Evolutionary conservation across 176 grass and related monocot species (phyloP).

Genomic region (Chrysopogon serrulatus): DNA sequence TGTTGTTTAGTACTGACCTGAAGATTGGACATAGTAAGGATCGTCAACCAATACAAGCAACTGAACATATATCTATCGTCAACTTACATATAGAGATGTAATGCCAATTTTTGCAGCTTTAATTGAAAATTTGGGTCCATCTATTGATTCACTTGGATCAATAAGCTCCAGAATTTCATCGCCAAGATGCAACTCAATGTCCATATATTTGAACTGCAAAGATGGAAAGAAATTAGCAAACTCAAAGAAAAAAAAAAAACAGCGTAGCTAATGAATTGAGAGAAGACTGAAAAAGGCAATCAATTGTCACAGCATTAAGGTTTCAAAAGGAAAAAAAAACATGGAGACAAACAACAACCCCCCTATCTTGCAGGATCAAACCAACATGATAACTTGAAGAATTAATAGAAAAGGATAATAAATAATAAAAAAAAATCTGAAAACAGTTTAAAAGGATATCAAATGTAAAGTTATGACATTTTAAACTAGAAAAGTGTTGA

Average conservation of each 20-base stretch:
- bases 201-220: constrained; percentile 94
- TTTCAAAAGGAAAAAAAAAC: neutral
- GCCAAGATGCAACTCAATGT: constrained; percentile 70
- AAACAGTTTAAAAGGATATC: neutral
- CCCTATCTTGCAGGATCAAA: neutral
- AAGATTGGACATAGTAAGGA: constrained; percentile 32
- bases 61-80: constrained; percentile 6
- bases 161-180: constrained; percentile 68
- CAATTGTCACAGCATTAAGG: constrained; percentile 1
- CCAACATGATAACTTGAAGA: neutral
- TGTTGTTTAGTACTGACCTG: constrained; percentile 79
- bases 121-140: constrained; percentile 59
- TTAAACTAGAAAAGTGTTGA: neutral
- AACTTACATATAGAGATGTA: constrained; percentile 93
- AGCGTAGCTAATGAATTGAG: neutral
- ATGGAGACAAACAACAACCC: neutral
- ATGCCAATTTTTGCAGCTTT: constrained; percentile 74
- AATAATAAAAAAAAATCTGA: neutral
- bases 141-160: constrained; percentile 24
- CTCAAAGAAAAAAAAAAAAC: constrained; percentile 7
- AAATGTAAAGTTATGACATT: neutral
- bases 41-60: constrained; percentile 6
- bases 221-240: constrained; percentile 20
- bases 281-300: neutral
- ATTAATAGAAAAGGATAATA: neutral